Evolutionary conservation across 257 asterid genomes (phyloP).

Genomic region (Penstemon barbatus): DNA sequence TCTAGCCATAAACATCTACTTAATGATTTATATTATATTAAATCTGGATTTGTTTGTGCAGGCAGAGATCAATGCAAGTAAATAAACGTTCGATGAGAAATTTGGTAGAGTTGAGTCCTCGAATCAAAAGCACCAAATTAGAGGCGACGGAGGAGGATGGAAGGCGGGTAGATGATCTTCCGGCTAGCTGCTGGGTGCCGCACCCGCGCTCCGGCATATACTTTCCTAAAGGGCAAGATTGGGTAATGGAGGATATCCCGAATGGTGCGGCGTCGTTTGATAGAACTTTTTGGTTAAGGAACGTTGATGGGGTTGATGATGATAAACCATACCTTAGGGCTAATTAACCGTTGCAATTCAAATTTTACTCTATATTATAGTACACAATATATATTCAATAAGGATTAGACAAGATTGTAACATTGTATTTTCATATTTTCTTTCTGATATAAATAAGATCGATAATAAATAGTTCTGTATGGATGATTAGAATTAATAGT

Average conservation of each 20-base stretch:
- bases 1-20: no score
- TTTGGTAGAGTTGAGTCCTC: background rate
- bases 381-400: no score
- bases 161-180: background rate
- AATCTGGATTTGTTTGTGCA: background rate
- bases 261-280: conserved; percentile 43
- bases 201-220: conserved; percentile 56
- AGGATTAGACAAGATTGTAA: no score
- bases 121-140: background rate
- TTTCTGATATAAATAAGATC: no score
- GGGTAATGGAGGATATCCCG: conserved; percentile 50
- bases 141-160: background rate
- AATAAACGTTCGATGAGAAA: conserved; percentile 21
- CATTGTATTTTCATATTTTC: no score
- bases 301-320: conserved; percentile 44
- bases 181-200: conserved; percentile 40
- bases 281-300: conserved; percentile 45
- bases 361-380: background rate
- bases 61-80: background rate
- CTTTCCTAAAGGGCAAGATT: conserved; percentile 49
- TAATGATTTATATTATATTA: no score
- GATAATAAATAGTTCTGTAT: no score
- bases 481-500: no score
- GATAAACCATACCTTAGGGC: conserved; percentile 4
- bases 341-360: background rate